Percentiles rank a stretch among this genome's conserved stretches.
phyloP scores from a whole-genome alignment of 2,329 filamentous ascomycete species.

The Stagonosporopsis vannaccii region DNA sequence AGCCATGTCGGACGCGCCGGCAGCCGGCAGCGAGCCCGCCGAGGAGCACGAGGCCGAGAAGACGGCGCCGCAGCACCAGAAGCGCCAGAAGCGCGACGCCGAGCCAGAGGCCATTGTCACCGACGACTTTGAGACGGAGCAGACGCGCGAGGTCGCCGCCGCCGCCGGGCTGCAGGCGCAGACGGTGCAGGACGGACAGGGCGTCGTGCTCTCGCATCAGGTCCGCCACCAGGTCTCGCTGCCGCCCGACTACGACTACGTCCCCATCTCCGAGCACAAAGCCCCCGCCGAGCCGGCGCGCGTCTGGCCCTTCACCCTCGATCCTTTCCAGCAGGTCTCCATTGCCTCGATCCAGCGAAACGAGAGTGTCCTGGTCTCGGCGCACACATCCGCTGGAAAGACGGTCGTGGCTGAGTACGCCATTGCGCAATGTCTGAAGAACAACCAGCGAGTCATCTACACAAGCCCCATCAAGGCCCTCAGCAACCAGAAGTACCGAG shows the following conservation, averaged over 20 bases:
- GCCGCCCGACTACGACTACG: slow-evolving; percentile 91
- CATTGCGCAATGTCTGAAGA: slow-evolving; percentile 94
- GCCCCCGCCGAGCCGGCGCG: slow-evolving; percentile 86
- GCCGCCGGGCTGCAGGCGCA: slow-evolving; percentile 71
- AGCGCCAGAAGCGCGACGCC: slow-evolving; percentile 69
- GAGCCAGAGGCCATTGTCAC: slow-evolving; percentile 84
- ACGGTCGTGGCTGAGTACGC: slow-evolving; percentile 98
- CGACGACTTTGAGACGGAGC: slow-evolving; percentile 92
- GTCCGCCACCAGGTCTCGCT: slow-evolving; percentile 98
- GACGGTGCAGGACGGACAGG: slow-evolving; percentile 69
- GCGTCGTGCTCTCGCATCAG: slow-evolving; percentile 90
- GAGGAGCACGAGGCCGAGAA: slow-evolving; percentile 46
- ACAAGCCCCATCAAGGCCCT: slow-evolving; percentile 98
- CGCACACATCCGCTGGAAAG: slow-evolving; percentile 97
- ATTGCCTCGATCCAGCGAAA: slow-evolving; percentile 94
- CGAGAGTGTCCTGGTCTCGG: slow-evolving; percentile 95
- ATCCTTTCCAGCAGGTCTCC: slow-evolving; percentile 95
- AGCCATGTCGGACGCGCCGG: slow-evolving; percentile 54
- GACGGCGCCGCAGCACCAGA: slow-evolving; percentile 55
- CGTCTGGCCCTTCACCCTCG: slow-evolving; percentile 86
- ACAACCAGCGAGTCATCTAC: slow-evolving; percentile 98
- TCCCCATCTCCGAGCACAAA: slow-evolving; percentile 94
- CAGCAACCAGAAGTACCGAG: slow-evolving; percentile 98
- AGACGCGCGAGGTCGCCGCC: slow-evolving; percentile 87
- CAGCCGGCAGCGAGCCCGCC: slow-evolving; percentile 5